Base-by-base conservation (phyloP, 2,329 filamentous ascomycete genomes). In the Cercospora zeae-maydis region DNA sequence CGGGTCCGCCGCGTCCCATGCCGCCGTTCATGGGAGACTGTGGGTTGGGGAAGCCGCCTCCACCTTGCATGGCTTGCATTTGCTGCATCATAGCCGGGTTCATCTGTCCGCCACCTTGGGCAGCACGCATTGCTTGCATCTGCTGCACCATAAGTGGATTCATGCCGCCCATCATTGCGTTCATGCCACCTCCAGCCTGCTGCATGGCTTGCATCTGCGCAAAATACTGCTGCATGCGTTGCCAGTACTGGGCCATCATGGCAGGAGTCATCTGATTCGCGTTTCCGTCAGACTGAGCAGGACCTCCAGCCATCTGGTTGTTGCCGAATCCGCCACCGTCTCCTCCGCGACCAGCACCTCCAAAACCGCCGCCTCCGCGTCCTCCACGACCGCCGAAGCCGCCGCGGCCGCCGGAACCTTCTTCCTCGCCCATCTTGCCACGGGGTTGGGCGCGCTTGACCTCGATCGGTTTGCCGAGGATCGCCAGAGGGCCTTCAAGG, bases 191-290 rank as follows among this genome's bases (percentile, higher is more conserved):
- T 71, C 34, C 64, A 45, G 52, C 66, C 54, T 78, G 77, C 61
- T 71, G 76, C 57, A 59, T 59, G 69, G 58, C 78, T 76, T 70
- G 79, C 77, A 67, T 72, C 72, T 96, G 88, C 62, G 88, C 83
- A 77, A 97, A 96, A 78, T 96, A 96, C 75, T 96, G 91, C 78
- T 99, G 95, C 93, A 99, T 98, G 53, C 93, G 87, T 76, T 96
- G 92, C 87, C 95, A 96, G 79, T 98, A 97, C 76, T 97, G 93
- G 2, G 95, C 95, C 92, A 98, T 97, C 82, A 96, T 88, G 73
- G 96, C 92, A 0, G 93, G 93, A 19, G 91, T 96, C 90, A 98
- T 96, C 66, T 89, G 88, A 65, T 85, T 82, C 27, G 73, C 71
- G 31, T 67, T 67, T 39, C 49, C 36, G 24, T 42, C 62, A 47